phyloP scores from a whole-genome alignment of 768 basidiomycete genomes.

The Paxillus rubicundulus region DNA sequence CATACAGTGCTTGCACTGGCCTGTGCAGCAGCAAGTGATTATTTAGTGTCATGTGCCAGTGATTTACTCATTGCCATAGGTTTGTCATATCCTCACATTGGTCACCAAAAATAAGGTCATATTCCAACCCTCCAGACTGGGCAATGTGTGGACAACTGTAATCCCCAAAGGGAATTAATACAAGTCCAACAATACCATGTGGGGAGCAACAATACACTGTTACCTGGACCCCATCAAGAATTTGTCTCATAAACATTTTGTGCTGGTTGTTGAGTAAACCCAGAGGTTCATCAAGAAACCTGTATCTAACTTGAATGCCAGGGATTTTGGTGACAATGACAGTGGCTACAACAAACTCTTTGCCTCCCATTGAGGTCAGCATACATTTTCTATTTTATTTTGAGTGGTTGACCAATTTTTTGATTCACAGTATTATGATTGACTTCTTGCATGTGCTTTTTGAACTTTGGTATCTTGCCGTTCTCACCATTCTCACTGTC shows the following conservation, averaged over 20 bases:
- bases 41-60: no score
- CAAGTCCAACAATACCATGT: no score
- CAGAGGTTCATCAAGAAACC: neutral
- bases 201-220: no score
- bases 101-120: neutral
- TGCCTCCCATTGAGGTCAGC: neutral
- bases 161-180: no score
- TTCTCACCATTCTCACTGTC: neutral
- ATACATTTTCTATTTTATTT: neutral
- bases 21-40: conserved; percentile 1
- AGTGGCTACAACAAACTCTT: neutral
- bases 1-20: conserved; percentile 9
- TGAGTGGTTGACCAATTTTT: no score
- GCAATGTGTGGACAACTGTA: conserved; percentile 8
- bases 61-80: no score
- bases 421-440: neutral
- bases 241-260: conserved; percentile 4
- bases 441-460: no score
- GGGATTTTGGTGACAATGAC: neutral
- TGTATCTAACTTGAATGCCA: neutral
- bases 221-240: no score
- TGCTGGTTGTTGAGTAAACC: conserved; percentile 1
- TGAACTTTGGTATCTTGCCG: no score
- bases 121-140: neutral
- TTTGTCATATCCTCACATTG: no score